Evolutionary conservation across 805 yeast genomes (phyloP).

Genomic region (Lipomyces sp.): DNA sequence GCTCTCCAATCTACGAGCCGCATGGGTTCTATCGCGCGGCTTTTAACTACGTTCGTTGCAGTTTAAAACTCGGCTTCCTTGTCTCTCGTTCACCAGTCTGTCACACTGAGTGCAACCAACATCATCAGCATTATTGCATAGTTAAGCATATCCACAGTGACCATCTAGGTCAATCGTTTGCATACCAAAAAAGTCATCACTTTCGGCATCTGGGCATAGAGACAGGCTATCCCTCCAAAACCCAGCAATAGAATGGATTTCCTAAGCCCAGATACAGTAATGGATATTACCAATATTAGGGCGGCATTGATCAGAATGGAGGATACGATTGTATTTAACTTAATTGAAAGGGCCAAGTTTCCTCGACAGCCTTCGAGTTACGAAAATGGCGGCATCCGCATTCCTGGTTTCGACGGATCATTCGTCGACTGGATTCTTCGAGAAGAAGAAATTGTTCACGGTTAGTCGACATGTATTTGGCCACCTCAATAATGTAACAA

Average conservation of each 20-base stretch:
- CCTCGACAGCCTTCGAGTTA: constrained; percentile 77
- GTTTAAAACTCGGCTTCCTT: too few species aligned
- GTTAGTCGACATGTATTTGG: constrained; percentile 27
- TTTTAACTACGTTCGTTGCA: too few species aligned
- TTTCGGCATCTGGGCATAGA: background rate
- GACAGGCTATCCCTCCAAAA: background rate
- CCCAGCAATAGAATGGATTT: constrained; percentile 26
- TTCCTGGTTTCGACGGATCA: constrained; percentile 75
- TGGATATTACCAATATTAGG: constrained; percentile 81
- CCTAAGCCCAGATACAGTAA: constrained; percentile 31
- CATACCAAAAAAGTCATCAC: too few species aligned
- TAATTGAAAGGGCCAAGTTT: constrained; percentile 93
- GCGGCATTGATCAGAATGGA: constrained; percentile 89
- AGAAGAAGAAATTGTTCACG: constrained; percentile 73
- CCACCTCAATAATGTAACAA: background rate
- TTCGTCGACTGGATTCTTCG: constrained; percentile 85
- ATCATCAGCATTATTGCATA: too few species aligned
- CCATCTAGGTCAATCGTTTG: too few species aligned
- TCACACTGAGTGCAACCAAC: too few species aligned
- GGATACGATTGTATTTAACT: constrained; percentile 89
- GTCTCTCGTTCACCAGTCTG: too few species aligned
- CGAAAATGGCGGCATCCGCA: constrained; percentile 55
- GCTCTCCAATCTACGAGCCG: background rate
- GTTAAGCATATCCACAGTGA: too few species aligned
- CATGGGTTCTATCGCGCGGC: too few species aligned